These are phyloP conservation scores for Ascochyta clinopodiicola DNA, from an alignment of 2,329 filamentous ascomycete species.

Conservation along the genomic window DNA sequence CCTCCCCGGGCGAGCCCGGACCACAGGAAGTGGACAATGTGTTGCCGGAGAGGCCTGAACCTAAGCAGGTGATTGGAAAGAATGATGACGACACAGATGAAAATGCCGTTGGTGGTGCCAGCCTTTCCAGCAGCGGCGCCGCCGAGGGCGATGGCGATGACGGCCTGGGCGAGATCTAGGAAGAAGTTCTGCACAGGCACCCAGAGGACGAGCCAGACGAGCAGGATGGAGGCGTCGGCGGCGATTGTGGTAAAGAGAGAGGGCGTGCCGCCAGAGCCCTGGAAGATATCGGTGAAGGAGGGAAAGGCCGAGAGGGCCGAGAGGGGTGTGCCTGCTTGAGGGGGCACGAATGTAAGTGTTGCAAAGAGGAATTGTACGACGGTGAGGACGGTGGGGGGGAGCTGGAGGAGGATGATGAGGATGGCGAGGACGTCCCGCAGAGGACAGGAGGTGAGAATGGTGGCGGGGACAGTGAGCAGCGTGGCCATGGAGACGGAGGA, in stretches of 20 bases:
- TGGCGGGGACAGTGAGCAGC: constrained; percentile 78
- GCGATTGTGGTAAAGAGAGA: constrained; percentile 84
- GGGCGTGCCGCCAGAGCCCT: constrained; percentile 83
- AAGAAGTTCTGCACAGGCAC: constrained; percentile 85
- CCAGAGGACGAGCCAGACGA: constrained; percentile 89
- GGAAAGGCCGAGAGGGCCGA: constrained; percentile 75
- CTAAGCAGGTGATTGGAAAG: constrained; percentile 57
- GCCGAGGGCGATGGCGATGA: constrained; percentile 89
- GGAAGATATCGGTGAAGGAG: constrained; percentile 89
- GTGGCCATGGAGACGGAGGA: constrained; percentile 69
- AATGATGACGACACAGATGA: constrained; percentile 75
- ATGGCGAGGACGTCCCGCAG: constrained; percentile 96
- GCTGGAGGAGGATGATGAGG: constrained; percentile 91
- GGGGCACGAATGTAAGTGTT: constrained; percentile 88
- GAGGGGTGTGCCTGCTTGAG: constrained; percentile 74
- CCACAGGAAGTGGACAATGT: constrained; percentile 50
- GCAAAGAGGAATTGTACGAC: constrained; percentile 92
- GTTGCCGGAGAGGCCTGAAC: constrained; percentile 59
- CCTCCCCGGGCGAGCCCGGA: constrained; percentile 50
- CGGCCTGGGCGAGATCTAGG: constrained; percentile 87
- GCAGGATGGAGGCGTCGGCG: constrained; percentile 81
- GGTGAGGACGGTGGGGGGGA: constrained; percentile 86
- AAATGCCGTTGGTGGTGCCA: constrained; percentile 73
- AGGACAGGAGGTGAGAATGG: constrained; percentile 87
- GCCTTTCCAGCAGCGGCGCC: constrained; percentile 75